Evolutionary conservation across 1,284 basidiomycete species (phyloP).

Genomic region (Tylopilus sp.): DNA sequence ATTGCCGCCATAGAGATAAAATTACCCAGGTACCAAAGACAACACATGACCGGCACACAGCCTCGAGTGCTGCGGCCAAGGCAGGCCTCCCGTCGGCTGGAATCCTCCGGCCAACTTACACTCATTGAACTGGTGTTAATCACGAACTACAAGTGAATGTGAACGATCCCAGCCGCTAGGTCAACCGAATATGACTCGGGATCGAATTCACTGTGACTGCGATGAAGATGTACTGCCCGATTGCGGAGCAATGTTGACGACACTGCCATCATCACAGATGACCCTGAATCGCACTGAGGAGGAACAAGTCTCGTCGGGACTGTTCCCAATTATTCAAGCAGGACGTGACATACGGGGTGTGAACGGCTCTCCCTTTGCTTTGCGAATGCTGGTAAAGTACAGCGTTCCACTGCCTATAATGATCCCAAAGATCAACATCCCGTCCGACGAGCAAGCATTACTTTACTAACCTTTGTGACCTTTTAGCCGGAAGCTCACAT

Average conservation of each 20-base stretch:
- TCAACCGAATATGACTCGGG: background rate
- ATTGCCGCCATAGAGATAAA: background rate
- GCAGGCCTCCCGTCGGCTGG: background rate
- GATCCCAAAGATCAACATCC: background rate
- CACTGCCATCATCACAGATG: slow-evolving; percentile 58
- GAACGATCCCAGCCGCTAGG: background rate
- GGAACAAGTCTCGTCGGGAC: background rate
- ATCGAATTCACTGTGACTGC: background rate
- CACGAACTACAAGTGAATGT: background rate
- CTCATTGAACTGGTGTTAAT: background rate
- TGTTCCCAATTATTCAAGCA: background rate
- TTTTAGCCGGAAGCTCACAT: slow-evolving; percentile 68
- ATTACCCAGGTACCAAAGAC: background rate
- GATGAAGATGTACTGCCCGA: background rate
- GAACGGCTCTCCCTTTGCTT: slow-evolving; percentile 68
- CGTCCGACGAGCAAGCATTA: background rate
- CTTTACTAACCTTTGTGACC: slow-evolving; percentile 55
- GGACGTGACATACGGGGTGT: slow-evolving; percentile 51
- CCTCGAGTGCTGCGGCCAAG: background rate
- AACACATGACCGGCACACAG: slow-evolving; percentile 3
- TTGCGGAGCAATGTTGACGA: slow-evolving; percentile 36
- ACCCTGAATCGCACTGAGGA: slow-evolving; percentile 63
- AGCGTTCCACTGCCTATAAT: slow-evolving; percentile 60
- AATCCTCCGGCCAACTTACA: background rate
- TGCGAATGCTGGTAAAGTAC: slow-evolving; percentile 76